Percentiles rank a stretch among this genome's conserved stretches.
These are phyloP conservation scores for Coemansia aciculifera DNA, from an alignment of 192 early-diverging fungal species.

Conservation along the genomic window DNA sequence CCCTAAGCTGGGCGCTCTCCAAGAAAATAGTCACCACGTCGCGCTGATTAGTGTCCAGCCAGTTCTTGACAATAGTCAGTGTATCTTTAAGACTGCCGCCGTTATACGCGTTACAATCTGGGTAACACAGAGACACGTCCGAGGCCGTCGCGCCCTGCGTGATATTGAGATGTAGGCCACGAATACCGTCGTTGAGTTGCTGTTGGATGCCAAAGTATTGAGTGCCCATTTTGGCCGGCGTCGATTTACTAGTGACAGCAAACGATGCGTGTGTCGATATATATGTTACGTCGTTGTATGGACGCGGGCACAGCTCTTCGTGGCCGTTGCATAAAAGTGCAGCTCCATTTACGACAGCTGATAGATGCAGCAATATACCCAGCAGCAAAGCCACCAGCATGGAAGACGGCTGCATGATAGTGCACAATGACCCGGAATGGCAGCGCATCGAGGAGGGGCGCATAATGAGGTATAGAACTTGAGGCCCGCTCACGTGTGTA, in stretches of 20 bases:
- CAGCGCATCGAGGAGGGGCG: constrained; percentile 4
- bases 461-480: constrained; percentile 1
- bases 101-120: constrained; percentile 44
- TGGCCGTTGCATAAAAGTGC: constrained; percentile 40
- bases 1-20: constrained; percentile 25
- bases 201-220: constrained; percentile 47
- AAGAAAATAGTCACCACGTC: constrained; percentile 54
- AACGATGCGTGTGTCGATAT: constrained; percentile 51
- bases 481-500: neutral
- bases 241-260: constrained; percentile 22
- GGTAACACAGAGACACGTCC: constrained; percentile 38
- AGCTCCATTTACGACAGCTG: constrained; percentile 18
- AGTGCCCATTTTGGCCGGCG: constrained; percentile 31
- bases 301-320: constrained; percentile 42
- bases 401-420: neutral
- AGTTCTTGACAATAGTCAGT: constrained; percentile 35
- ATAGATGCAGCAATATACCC: constrained; percentile 25
- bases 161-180: constrained; percentile 50
- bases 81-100: constrained; percentile 40
- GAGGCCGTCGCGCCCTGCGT: constrained; percentile 29
- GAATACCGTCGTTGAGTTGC: constrained; percentile 50
- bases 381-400: constrained; percentile 19
- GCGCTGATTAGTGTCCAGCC: constrained; percentile 42
- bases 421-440: constrained; percentile 18
- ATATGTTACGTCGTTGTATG: constrained; percentile 47